Base-by-base conservation (phyloP, 139 green algal genomes). In the Picochlorum sp. region DNA sequence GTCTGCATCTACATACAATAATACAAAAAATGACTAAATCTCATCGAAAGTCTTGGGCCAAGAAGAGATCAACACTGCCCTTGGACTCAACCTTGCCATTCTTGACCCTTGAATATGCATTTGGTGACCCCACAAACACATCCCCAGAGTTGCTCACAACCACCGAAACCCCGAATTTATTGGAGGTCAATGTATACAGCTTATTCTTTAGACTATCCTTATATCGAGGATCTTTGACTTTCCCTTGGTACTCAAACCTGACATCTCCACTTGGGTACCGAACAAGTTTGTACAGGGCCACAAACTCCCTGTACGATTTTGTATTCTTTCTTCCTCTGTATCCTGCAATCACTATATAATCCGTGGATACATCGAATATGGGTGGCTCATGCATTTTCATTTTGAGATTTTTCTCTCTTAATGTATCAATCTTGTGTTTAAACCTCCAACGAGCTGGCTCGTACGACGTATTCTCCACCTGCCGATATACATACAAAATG, bases 81-180 rank as follows among this genome's bases (percentile, higher is more conserved):
- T 52, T 52, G 16, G 46, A 52, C 18, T 52, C 46, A 52, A 52
- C 18, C 46, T 52, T 52, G 16, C 46, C 46, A 52, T 52, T 52
- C 46, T 52, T 52, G 16, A 52, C 4, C 18, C 46, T 52, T 4
- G 46, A 52, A 20, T 52, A 52, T 52, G 46, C 46, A n/a, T 20
- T 52, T n/a, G 46, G 46, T n/a, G 46, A 52, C 18, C 46, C 46
- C 16, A 52, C 18, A 52, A 52, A 52, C 46, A 52, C 46, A 20
- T 52, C 46, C 6, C 46, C 46, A 52, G 46, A 23, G 46, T 52
- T 20, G 46, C 46, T 52, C 16, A 52, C 46, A 23, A 13, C 46
- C 18, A 52, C 46, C 46, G 46, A 52, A 52, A 18, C 24, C 46
- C 46, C 46, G 18, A 52, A 52, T 20, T 52, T 20, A 20, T 52